Conservation (phyloP, 306 rosid genomes). For the Prunus persica region Prunus_persica_NCBIv2 NC_034011.1:7695001-7695500, state of each 20-base stretch:
- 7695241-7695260: slow-evolving; percentile 20
- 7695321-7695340: slow-evolving; percentile 97
- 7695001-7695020: background rate
- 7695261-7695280: slow-evolving; percentile 39
- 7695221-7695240: slow-evolving; percentile 15
- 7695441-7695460: background rate
- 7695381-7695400: slow-evolving; percentile 91
- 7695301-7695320: slow-evolving; percentile 37
- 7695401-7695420: slow-evolving; percentile 66
- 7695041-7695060: slow-evolving; percentile 11
- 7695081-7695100: background rate
- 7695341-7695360: slow-evolving; percentile 98
- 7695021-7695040: slow-evolving; percentile 13
- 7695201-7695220: background rate
- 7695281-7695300: slow-evolving; percentile 35
- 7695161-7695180: background rate
- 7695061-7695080: slow-evolving; percentile 20
- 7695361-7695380: slow-evolving; percentile 89
- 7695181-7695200: slow-evolving; percentile 4
- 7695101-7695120: slow-evolving; percentile 14
- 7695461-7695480: background rate
- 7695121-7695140: background rate
- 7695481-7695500: slow-evolving; percentile 26
- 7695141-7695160: background rate
- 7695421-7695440: slow-evolving; percentile 59